Evolutionary conservation across 1,139 yeast species (phyloP).

Genomic region (Saccharomyces pastorianus): DNA sequence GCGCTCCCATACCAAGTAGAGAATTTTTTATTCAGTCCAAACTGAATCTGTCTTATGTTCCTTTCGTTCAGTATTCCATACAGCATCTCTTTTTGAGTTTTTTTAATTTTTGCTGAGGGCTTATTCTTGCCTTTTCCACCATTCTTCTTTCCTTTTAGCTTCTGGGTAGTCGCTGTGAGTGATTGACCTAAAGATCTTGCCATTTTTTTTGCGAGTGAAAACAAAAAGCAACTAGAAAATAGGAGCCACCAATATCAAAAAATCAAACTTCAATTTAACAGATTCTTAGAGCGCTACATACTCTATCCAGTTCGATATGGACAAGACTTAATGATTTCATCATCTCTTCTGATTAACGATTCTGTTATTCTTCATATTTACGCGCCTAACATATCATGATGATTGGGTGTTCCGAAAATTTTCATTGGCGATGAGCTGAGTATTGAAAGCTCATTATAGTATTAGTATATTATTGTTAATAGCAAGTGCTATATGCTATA

Average conservation of each 20-base stretch:
- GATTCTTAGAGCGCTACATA: not conserved
- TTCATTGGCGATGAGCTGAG: not conserved
- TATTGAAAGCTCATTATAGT: not conserved
- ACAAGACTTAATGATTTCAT: not conserved
- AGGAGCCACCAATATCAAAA: not conserved
- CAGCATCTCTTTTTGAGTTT: slow-evolving; percentile 30
- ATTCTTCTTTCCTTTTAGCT: not conserved
- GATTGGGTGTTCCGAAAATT: not conserved
- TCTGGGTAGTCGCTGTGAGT: not conserved
- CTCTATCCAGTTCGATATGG: not conserved
- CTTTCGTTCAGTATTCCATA: slow-evolving; percentile 55
- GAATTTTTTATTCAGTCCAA: slow-evolving; percentile 53
- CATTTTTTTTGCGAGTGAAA: not conserved
- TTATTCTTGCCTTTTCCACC: slow-evolving; percentile 6
- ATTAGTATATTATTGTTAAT: not conserved
- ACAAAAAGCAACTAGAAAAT: not conserved
- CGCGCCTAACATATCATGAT: not conserved
- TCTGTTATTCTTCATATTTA: not conserved
- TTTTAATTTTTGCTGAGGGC: not conserved
- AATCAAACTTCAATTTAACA: not conserved
- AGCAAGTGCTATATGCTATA: not conserved
- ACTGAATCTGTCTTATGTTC: slow-evolving; percentile 55
- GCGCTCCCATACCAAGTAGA: slow-evolving; percentile 83
- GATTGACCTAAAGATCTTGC: not conserved
- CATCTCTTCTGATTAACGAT: not conserved